Evolutionary conservation across 129 eudicot genomes (phyloP).

Genomic region (Deinandra increscens): DNA sequence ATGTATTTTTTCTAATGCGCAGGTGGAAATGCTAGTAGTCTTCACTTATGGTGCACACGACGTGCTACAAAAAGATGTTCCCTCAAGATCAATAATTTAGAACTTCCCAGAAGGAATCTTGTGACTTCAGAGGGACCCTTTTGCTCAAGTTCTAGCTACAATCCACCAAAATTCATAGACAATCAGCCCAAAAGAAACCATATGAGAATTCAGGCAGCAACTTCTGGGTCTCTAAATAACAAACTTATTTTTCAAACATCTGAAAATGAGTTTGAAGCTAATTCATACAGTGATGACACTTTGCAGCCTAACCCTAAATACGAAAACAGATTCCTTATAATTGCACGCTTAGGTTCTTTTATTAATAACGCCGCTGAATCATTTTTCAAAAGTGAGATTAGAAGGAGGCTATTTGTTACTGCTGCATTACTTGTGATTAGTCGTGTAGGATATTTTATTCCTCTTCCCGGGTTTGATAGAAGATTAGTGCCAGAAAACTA

Average conservation of each 20-base stretch:
- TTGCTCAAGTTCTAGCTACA: slow-evolving; percentile 17
- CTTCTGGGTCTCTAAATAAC: slow-evolving; percentile 48
- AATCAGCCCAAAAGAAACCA: slow-evolving; percentile 30
- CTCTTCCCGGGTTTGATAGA: slow-evolving; percentile 96
- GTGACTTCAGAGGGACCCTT: slow-evolving; percentile 28
- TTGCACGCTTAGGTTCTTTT: slow-evolving; percentile 67
- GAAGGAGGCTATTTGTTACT: slow-evolving; percentile 83
- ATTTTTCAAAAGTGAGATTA: slow-evolving; percentile 90
- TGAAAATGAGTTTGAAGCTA: slow-evolving; percentile 26
- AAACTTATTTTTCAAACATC: slow-evolving; percentile 30
- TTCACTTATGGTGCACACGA: slow-evolving; percentile 12
- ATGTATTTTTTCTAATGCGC: slow-evolving; percentile 24
- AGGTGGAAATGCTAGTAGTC: slow-evolving; percentile 31
- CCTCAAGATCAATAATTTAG: slow-evolving; percentile 24
- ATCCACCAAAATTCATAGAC: slow-evolving; percentile 2
- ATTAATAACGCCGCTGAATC: slow-evolving; percentile 69
- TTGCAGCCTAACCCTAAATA: slow-evolving; percentile 46
- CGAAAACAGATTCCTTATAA: slow-evolving; percentile 64
- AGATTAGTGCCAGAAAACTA: slow-evolving; percentile 86
- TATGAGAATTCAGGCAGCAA: slow-evolving; percentile 42
- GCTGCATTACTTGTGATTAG: slow-evolving; percentile 74
- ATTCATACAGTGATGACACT: slow-evolving; percentile 23
- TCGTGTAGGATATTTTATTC: slow-evolving; percentile 91
- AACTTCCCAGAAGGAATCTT: slow-evolving; percentile 22
- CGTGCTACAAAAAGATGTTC: slow-evolving; percentile 14